Evolutionary conservation across 2,329 filamentous ascomycete genomes (phyloP).

Genomic region (Exophiala sp.): DNA sequence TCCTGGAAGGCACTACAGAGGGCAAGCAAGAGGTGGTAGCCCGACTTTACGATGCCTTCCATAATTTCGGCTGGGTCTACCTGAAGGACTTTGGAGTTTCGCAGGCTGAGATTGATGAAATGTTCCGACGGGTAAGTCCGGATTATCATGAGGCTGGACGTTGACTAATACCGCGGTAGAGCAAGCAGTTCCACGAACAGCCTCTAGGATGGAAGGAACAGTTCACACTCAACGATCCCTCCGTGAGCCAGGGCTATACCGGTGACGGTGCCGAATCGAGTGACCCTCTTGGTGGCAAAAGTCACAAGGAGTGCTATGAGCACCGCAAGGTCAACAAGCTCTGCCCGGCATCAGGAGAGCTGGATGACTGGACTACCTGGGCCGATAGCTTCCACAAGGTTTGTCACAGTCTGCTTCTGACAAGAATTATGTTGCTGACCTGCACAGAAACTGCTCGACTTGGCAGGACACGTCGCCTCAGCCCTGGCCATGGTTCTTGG

Average conservation of each 20-base stretch:
- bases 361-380: constrained; percentile 45
- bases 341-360: constrained; percentile 31
- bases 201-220: constrained; percentile 44
- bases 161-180: neutral
- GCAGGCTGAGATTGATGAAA: constrained; percentile 1
- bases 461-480: constrained; percentile 52
- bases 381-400: constrained; percentile 41
- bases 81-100: constrained; percentile 4
- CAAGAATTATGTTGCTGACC: too few relatives aligned
- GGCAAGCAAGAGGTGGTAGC: neutral
- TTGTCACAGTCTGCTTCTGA: constrained; percentile 37
- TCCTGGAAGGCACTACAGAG: neutral
- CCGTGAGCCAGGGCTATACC: constrained; percentile 10
- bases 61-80: neutral
- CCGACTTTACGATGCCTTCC: constrained; percentile 1
- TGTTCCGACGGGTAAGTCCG: constrained; percentile 22
- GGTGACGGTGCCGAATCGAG: constrained; percentile 7
- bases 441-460: constrained; percentile 16
- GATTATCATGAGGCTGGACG: neutral
- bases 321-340: constrained; percentile 10
- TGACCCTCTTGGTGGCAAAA: neutral
- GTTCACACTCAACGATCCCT: constrained; percentile 41
- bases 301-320: constrained; percentile 11
- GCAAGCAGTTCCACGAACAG: constrained; percentile 43
- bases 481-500: constrained; percentile 51